phyloP scores from a whole-genome alignment of 2,329 filamentous ascomycete species.

The Fusarium napiforme region DNA sequence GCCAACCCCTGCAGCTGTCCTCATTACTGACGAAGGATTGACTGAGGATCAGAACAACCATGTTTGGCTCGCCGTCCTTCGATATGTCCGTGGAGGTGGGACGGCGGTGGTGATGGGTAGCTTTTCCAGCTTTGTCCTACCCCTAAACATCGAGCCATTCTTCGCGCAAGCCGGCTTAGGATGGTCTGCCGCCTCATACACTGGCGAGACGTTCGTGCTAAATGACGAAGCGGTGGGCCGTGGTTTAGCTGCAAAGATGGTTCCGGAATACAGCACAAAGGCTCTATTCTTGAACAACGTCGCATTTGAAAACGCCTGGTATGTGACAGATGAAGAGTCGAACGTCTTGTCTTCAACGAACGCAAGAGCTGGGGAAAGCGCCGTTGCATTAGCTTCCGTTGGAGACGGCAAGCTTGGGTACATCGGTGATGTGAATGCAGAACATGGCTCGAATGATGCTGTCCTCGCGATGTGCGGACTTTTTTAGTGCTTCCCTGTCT shows the following conservation, averaged over 20 bases:
- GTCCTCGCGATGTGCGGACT: neutral
- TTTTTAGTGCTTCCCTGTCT: neutral
- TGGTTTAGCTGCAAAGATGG: neutral
- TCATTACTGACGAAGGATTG: neutral
- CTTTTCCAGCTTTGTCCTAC: neutral
- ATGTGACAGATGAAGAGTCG: neutral
- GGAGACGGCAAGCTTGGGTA: neutral
- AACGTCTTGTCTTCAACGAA: neutral
- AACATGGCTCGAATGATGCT: neutral
- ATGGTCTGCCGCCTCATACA: neutral
- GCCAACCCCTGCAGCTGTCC: accelerated
- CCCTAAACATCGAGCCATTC: neutral
- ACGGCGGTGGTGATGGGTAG: neutral
- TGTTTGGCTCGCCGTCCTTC: neutral
- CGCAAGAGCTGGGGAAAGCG: neutral
- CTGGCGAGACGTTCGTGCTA: neutral
- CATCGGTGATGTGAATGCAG: neutral
- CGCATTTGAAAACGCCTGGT: neutral
- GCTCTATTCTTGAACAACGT: neutral
- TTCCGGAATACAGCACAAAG: neutral
- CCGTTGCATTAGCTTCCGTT: neutral
- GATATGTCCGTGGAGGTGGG: neutral
- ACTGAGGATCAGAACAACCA: accelerated
- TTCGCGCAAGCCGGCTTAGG: neutral
- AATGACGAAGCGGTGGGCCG: neutral